A percentile compares a stretch with the other conserved stretches of the same genome.
Evolutionary conservation across 768 basidiomycete species (phyloP).

Genomic region (Dioszegia hungarica): DNA sequence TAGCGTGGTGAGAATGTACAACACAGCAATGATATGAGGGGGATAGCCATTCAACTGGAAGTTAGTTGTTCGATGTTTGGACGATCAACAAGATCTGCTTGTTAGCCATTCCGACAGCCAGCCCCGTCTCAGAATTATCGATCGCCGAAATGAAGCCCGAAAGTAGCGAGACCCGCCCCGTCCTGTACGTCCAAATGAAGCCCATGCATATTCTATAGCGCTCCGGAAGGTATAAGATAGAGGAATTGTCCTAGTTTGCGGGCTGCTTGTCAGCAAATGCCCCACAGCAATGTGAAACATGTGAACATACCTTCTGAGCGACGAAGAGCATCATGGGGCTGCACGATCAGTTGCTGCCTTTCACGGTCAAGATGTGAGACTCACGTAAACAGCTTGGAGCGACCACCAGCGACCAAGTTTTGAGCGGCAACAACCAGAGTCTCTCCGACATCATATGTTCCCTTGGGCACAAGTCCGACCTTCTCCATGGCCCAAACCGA

Average conservation of each 20-base stretch:
- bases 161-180: background rate
- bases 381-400: conserved; percentile 59
- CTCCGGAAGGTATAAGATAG: background rate
- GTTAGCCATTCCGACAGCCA: too few relatives aligned
- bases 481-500: conserved; percentile 71
- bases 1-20: too few relatives aligned
- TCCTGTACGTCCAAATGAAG: background rate
- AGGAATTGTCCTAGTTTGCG: conserved; percentile 18
- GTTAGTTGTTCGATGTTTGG: too few relatives aligned
- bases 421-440: conserved; percentile 75
- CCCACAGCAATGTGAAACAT: too few relatives aligned
- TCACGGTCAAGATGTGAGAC: conserved; percentile 2
- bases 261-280: conserved; percentile 16
- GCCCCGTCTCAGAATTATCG: background rate
- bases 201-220: background rate
- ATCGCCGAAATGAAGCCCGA: background rate
- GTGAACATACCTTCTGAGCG: conserved; percentile 37
- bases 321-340: conserved; percentile 48
- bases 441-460: conserved; percentile 85
- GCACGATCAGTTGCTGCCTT: background rate
- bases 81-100: too few relatives aligned
- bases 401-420: conserved; percentile 75
- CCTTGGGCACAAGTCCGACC: conserved; percentile 78
- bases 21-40: too few relatives aligned
- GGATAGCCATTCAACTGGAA: too few relatives aligned